Base-by-base conservation (phyloP, 768 basidiomycete genomes). In the Coprinellus micaceus region DNA sequence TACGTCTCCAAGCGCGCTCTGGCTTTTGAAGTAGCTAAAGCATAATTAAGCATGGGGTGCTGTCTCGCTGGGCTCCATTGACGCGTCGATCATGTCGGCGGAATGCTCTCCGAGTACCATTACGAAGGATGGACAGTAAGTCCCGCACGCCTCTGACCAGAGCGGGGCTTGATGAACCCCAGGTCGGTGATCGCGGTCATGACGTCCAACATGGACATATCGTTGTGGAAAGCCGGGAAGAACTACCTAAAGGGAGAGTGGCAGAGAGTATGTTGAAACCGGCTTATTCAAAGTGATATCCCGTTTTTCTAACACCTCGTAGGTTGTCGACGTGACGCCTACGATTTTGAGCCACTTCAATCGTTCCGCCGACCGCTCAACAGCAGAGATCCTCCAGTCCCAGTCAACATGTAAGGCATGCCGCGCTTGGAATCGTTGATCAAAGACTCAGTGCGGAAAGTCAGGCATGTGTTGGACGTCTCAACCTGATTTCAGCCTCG, bases 201-300 rank as follows among this genome's bases (percentile, higher is more conserved):
- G 56, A 89, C 79, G 56, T 85, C 88, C 15, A 91, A 91, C 60
- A 78, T 88, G 79, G 88, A 92, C 66, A 68, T 91, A 24, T 77
- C 80, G 13, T 71, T 92, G 12, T 92, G 86, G 87, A 73, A 71
- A 10, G 77, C 88, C 2, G 68, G 71, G 1, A 87, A 87, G 63
- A 88, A 91, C 62, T 79, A 79, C 59, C 63, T 91, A 22, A 86
- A 80, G 58, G 89, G 90, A 45, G 82, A 88, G 73, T 92, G 90
- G 91, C 56, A 62, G 5, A 84, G 79, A 67, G 90, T 84, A 51
- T 19, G 65, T 53, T 25, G 49, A 7, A 51, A 37, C n/a, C n/a
- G n/a, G n/a, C n/a, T n/a, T n/a, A n/a, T n/a, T n/a, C n/a, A n/a
- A n/a, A n/a, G n/a, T n/a, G n/a, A n/a, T n/a, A n/a, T 50, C 45